Percentiles rank a stretch among this genome's conserved stretches.
These are phyloP conservation scores for Corymbia citriodora DNA, from an alignment of 441 rosid genomes.

Conservation along the genomic window DNA sequence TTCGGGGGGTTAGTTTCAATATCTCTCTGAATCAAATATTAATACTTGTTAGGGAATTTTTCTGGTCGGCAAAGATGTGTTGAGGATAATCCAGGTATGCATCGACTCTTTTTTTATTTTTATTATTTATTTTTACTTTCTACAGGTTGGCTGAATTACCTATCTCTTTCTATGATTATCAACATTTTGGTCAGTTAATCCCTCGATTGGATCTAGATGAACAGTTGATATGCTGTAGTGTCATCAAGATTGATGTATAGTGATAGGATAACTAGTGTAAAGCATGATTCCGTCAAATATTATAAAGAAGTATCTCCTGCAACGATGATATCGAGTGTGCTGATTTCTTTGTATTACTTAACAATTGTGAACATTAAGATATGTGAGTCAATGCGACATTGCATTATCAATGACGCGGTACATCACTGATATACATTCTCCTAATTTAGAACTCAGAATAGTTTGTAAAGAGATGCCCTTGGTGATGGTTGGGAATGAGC, in stretches of 20 bases:
- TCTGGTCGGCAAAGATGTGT: slow-evolving; percentile 63
- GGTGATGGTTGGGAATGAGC: background rate
- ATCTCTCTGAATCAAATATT: background rate
- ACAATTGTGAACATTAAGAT: background rate
- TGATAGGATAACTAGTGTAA: background rate
- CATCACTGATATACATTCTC: background rate
- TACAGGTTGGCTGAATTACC: background rate
- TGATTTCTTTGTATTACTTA: background rate
- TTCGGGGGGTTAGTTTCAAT: background rate
- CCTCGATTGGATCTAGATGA: background rate
- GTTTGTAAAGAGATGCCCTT: fast-evolving
- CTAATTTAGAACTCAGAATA: background rate
- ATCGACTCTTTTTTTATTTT: background rate
- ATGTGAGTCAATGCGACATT: background rate
- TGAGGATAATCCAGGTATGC: slow-evolving; percentile 66
- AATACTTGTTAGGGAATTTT: slow-evolving; percentile 57
- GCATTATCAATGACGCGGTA: fast-evolving
- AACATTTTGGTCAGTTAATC: background rate
- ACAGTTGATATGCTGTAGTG: background rate
- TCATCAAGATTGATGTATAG: fast-evolving
- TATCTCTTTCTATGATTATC: background rate
- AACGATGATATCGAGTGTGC: background rate
- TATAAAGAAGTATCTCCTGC: background rate
- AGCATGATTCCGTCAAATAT: background rate
- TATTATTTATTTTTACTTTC: background rate